A percentile compares a stretch with the other conserved stretches of the same genome.
phyloP scores from a whole-genome alignment of 225 moss, liverwort and hornwort genomes.

The Asterella californica region DNA sequence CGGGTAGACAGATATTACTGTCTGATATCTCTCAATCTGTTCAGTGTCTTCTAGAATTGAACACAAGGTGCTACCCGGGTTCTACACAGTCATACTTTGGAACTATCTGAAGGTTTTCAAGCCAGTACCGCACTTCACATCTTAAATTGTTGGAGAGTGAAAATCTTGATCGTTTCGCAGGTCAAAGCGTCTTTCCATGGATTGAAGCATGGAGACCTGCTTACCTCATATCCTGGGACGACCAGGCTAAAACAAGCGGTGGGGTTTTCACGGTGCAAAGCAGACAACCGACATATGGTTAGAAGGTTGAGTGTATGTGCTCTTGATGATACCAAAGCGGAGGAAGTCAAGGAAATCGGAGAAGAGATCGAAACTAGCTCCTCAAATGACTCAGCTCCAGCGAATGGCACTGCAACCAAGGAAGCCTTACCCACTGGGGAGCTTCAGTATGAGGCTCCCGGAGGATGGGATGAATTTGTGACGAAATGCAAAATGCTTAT shows the following conservation, averaged over 20 bases:
- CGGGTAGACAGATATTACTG: too few species aligned
- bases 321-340: constrained; percentile 37
- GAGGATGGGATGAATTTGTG: constrained; percentile 58
- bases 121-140: too few species aligned
- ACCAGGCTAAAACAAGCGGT: constrained; percentile 1
- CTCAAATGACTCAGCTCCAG: constrained; percentile 19
- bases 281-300: constrained; percentile 1
- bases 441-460: constrained; percentile 61
- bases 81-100: too few species aligned
- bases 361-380: constrained; percentile 16
- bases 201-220: constrained; percentile 13
- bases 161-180: constrained; percentile 8
- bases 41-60: neutral
- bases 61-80: neutral
- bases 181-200: constrained; percentile 21
- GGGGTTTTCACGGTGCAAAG: constrained; percentile 4
- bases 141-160: too few species aligned
- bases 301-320: constrained; percentile 26
- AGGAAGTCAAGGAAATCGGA: constrained; percentile 18
- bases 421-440: constrained; percentile 78
- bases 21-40: too few species aligned
- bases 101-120: too few species aligned
- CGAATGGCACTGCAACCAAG: constrained; percentile 47
- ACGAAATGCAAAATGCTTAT: constrained; percentile 64
- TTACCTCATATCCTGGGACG: constrained; percentile 1